Evolutionary conservation across 306 rosid genomes (phyloP), one percentile per base, ranked within the genome.

Genomic region (Gastrolobium bilobum): DNA sequence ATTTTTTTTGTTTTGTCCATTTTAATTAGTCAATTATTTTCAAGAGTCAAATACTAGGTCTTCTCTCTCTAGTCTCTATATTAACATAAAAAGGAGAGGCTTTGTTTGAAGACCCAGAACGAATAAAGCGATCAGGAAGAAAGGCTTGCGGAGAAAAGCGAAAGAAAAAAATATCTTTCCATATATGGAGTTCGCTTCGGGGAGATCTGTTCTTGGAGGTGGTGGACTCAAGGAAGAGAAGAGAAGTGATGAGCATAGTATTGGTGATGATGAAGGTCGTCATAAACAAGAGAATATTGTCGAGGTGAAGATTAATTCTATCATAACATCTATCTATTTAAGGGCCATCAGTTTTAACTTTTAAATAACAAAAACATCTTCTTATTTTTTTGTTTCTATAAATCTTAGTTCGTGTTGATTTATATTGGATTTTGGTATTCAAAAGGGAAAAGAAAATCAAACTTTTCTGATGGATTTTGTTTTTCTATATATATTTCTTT

Each of bases 41-140:
- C 34, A 64, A 78, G 71, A 79, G 96, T 93, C 90, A 91, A 88
- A 88, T 78, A 57, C 87, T 83, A 86, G 40, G 68, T 57, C 71
- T 59, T 54, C 51, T 82, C 51, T 44, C 82, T 87, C 84, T 82
- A 29, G 56, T 57, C 38, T 46, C 82, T 80, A 80, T 71, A 79
- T 58, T 51, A 76, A 54, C 48, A 75, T 80, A 57, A 6, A 48
- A 57, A 10, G 35, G 51, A 29, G 33, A 39, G 59, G 76, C 31
- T 53, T 64, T 51, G n/a, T 58, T 76, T 31, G 82, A 78, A 52
- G 65, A 68, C 80, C 53, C 35, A 30, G 42, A 54, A 34, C 7
- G 46, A 33, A 67, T 11, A 72, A 72, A 73, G 51, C 71, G 61
- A 63, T 10, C 48, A 15, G 33, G 66, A 69, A 43, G 50, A n/a